A percentile compares a stretch with the other conserved stretches of the same genome.
Conservation (phyloP, 768 basidiomycete genomes). For the Xanthoconium stramineum region DNA sequence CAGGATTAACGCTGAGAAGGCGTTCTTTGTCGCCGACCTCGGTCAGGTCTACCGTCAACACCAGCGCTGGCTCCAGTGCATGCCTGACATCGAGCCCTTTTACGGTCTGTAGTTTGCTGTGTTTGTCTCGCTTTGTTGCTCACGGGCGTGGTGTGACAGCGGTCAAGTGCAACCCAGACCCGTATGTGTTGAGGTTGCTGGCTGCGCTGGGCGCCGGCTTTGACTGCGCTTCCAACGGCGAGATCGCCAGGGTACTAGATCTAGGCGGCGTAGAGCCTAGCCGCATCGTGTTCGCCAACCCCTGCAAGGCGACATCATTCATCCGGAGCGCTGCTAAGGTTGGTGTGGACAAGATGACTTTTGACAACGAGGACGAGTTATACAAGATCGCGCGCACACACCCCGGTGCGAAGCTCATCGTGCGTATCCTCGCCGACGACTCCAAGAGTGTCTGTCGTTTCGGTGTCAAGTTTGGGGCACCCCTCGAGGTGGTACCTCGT, state of each 20-base stretch:
- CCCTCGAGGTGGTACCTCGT: conserved; percentile 72
- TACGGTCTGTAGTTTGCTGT: conserved; percentile 61
- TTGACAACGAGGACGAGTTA: conserved; percentile 96
- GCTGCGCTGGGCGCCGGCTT: conserved; percentile 90
- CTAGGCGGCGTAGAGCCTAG: conserved; percentile 73
- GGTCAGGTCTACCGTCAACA: conserved; percentile 84
- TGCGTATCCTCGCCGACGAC: conserved; percentile 98
- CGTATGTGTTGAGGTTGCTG: conserved; percentile 86
- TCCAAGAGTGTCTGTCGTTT: conserved; percentile 91
- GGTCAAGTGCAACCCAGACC: conserved; percentile 98
- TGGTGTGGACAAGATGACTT: conserved; percentile 93
- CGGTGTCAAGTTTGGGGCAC: conserved; percentile 95
- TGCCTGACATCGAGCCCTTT: conserved; percentile 89
- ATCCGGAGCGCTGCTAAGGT: conserved; percentile 77
- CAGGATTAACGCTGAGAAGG: conserved; percentile 78
- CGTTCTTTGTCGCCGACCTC: conserved; percentile 96
- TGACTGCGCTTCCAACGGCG: conserved; percentile 95
- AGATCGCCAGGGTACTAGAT: conserved; percentile 77
- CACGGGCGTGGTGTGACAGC: conserved; percentile 46
- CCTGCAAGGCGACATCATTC: conserved; percentile 95
- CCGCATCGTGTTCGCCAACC: conserved; percentile 96
- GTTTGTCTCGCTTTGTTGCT: conserved; percentile 24
- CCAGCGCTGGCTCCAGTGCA: conserved; percentile 69
- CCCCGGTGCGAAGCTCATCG: conserved; percentile 79
- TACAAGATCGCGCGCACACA: conserved; percentile 85